A percentile compares a stretch with the other conserved stretches of the same genome.
phyloP scores from a whole-genome alignment of 768 basidiomycete genomes.

The Termitomyces sp. region DNA sequence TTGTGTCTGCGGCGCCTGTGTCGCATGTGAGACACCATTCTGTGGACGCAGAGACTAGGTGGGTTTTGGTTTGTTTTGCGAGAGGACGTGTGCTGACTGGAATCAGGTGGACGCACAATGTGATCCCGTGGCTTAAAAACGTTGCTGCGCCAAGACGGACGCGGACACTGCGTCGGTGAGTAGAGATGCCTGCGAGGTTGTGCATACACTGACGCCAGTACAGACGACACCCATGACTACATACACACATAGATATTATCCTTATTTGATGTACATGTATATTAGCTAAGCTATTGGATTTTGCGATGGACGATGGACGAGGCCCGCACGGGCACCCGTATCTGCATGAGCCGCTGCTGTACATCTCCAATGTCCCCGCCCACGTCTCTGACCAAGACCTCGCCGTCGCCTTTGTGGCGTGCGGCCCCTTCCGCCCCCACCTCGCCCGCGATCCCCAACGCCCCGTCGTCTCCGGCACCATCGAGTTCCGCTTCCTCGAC shows the following conservation, averaged over 20 bases:
- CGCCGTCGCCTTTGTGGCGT: slow-evolving; percentile 65
- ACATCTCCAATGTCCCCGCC: slow-evolving; percentile 74
- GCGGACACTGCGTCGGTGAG: slow-evolving; percentile 11
- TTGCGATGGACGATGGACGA: slow-evolving; percentile 12
- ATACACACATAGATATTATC: slow-evolving; percentile 2
- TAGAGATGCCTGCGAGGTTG: not conserved
- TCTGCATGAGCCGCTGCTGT: slow-evolving; percentile 76
- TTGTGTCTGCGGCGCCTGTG: slow-evolving; percentile 7
- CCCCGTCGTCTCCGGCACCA: slow-evolving; percentile 59
- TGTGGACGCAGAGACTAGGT: no score
- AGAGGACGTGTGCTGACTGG: not conserved
- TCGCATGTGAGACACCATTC: not conserved
- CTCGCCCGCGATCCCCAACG: slow-evolving; percentile 60
- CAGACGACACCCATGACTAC: slow-evolving; percentile 6
- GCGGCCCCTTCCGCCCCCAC: slow-evolving; percentile 78
- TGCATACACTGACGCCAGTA: not conserved
- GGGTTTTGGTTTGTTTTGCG: not conserved
- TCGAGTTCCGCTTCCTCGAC: slow-evolving; percentile 80
- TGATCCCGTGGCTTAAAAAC: slow-evolving; percentile 8
- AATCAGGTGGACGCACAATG: slow-evolving; percentile 1
- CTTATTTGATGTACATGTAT: slow-evolving; percentile 1
- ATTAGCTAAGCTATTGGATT: not conserved
- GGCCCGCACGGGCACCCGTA: slow-evolving; percentile 69
- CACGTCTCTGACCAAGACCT: slow-evolving; percentile 74
- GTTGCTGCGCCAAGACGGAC: slow-evolving; percentile 9